phyloP scores from a whole-genome alignment of 768 basidiomycete genomes.

The Leccinellum luteum region DNA sequence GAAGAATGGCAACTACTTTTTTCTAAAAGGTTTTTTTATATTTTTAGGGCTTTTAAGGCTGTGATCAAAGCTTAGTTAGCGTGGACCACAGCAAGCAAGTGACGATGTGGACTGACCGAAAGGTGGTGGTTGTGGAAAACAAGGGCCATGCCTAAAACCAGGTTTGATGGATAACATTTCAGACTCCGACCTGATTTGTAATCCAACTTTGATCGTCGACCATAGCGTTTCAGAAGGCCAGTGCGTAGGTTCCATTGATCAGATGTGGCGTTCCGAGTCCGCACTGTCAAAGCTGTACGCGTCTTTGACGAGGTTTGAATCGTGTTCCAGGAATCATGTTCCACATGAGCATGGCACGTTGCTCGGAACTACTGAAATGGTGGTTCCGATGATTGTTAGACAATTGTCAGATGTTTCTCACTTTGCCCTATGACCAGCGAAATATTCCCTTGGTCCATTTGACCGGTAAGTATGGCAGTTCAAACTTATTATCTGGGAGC shows the following conservation, averaged over 20 bases:
- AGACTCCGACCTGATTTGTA: slow-evolving; percentile 39
- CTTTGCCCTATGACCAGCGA: not conserved
- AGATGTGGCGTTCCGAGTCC: too few species aligned
- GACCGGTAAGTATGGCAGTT: too few species aligned
- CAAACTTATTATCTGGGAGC: not conserved
- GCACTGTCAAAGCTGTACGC: not conserved
- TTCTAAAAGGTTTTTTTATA: slow-evolving; percentile 64
- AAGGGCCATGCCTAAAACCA: slow-evolving; percentile 20
- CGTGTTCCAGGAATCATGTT: not conserved
- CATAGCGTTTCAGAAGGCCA: too few species aligned
- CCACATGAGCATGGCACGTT: not conserved
- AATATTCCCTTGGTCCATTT: not conserved
- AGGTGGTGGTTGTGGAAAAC: slow-evolving; percentile 65
- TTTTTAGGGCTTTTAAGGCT: slow-evolving; percentile 59
- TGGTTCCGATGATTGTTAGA: not conserved
- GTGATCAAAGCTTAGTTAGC: slow-evolving; percentile 24
- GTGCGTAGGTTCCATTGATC: not conserved
- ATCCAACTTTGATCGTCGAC: not conserved
- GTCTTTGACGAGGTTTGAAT: not conserved
- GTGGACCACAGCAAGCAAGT: slow-evolving; percentile 6
- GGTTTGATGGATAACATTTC: slow-evolving; percentile 31
- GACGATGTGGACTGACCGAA: slow-evolving; percentile 45
- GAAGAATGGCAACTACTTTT: slow-evolving; percentile 76
- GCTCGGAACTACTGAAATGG: not conserved
- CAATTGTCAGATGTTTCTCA: not conserved